These are phyloP conservation scores for Camelina laxa DNA, from an alignment of 345 rosid genomes.

Conservation along the genomic window DNA sequence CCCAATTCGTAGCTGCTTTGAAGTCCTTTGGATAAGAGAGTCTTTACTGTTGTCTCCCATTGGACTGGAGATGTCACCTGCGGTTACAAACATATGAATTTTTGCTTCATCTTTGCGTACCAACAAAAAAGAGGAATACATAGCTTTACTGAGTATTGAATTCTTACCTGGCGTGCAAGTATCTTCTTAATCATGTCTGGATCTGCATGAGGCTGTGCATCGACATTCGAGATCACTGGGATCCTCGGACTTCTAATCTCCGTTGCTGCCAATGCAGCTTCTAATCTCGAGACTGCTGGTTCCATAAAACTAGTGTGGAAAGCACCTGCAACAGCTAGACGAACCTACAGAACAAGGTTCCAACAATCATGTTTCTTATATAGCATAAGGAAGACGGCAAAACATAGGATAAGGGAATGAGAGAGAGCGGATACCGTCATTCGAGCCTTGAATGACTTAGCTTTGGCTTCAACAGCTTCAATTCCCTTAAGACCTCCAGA, in stretches of 20 bases:
- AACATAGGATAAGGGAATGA: neutral
- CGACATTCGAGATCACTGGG: slow-evolving; percentile 95
- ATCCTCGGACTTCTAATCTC: slow-evolving; percentile 80
- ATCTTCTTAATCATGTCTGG: slow-evolving; percentile 87
- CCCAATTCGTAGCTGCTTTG: slow-evolving; percentile 88
- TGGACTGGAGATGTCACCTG: slow-evolving; percentile 99
- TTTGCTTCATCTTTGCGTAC: neutral
- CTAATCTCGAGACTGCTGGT: slow-evolving; percentile 96
- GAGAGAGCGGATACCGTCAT: slow-evolving; percentile 64
- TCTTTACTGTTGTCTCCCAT: slow-evolving; percentile 94
- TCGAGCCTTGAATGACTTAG: slow-evolving; percentile 95
- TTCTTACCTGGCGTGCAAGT: slow-evolving; percentile 74
- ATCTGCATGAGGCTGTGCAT: slow-evolving; percentile 94
- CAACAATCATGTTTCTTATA: slow-evolving; percentile 20
- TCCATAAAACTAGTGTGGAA: slow-evolving; percentile 98
- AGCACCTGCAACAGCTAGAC: slow-evolving; percentile 96
- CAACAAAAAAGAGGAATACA: neutral
- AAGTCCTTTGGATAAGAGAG: slow-evolving; percentile 75
- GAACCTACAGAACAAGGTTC: slow-evolving; percentile 57
- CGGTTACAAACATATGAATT: neutral
- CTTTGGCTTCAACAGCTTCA: slow-evolving; percentile 91
- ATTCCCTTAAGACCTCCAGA: slow-evolving; percentile 95
- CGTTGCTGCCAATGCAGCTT: slow-evolving; percentile 80
- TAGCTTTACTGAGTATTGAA: slow-evolving; percentile 13
- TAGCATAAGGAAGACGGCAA: neutral